These are phyloP conservation scores for Pythium folliculosum DNA, from an alignment of 352 stramenopile genomes.

Conservation along the genomic window DNA sequence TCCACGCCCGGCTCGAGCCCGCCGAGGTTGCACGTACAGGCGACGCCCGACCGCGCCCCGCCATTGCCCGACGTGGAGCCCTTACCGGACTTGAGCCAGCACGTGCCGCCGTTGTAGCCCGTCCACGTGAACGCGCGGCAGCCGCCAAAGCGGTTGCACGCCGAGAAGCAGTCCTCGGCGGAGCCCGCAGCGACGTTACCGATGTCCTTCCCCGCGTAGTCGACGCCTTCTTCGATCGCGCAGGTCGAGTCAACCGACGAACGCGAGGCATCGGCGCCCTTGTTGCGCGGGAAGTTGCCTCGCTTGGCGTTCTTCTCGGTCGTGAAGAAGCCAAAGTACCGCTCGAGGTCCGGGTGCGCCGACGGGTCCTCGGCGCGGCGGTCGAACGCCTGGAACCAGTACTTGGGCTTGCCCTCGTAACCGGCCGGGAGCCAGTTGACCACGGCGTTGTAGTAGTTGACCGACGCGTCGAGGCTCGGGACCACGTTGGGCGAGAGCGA, in stretches of 20 bases:
- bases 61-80: not conserved
- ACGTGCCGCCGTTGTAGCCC: conserved; percentile 31
- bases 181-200: not conserved
- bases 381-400: conserved; percentile 48
- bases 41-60: conserved; percentile 3
- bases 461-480: conserved; percentile 25
- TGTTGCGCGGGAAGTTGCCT: conserved; percentile 22
- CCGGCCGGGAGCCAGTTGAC: conserved; percentile 30
- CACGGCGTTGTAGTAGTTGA: conserved; percentile 37
- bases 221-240: conserved; percentile 9
- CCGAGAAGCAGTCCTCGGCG: conserved; percentile 10
- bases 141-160: conserved; percentile 5
- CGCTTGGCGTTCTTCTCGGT: conserved; percentile 29
- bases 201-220: conserved; percentile 19
- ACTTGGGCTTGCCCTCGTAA: conserved; percentile 28
- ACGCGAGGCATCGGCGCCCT: not conserved
- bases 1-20: conserved; percentile 17
- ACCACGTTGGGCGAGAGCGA: conserved; percentile 20
- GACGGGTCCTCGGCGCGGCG: conserved; percentile 31
- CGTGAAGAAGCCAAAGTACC: conserved; percentile 40
- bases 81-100: conserved; percentile 28
- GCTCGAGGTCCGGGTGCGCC: conserved; percentile 26
- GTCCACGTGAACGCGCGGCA: conserved; percentile 28
- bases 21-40: conserved; percentile 17
- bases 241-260: conserved; percentile 12